A percentile compares a stretch with the other conserved stretches of the same genome.
These are phyloP conservation scores for Nakazawaea populi DNA, from an alignment of 805 yeast genomes.

Conservation along the genomic window DNA sequence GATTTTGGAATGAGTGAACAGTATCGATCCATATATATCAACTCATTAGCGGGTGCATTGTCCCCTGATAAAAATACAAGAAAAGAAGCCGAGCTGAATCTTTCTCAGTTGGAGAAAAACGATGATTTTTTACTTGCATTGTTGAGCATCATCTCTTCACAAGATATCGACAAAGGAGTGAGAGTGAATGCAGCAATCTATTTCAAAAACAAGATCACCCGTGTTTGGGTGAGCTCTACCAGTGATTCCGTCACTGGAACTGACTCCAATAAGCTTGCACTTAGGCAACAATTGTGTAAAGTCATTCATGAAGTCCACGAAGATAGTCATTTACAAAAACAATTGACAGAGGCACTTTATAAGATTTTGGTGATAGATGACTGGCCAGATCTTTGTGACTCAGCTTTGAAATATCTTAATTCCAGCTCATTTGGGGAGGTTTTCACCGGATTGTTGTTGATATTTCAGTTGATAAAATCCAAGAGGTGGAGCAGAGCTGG, in stretches of 20 bases:
- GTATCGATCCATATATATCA: background rate
- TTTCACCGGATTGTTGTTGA: slow-evolving; percentile 63
- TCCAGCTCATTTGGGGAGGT: slow-evolving; percentile 35
- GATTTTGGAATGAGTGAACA: background rate
- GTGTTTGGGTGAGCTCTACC: slow-evolving; percentile 49
- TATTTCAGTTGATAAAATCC: slow-evolving; percentile 63
- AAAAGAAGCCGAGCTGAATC: slow-evolving; percentile 36
- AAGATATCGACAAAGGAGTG: slow-evolving; percentile 37
- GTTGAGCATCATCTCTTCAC: slow-evolving; percentile 35
- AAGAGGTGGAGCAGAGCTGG: slow-evolving; percentile 65
- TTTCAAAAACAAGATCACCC: slow-evolving; percentile 67
- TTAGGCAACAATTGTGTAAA: slow-evolving; percentile 53
- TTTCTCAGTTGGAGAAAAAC: slow-evolving; percentile 33
- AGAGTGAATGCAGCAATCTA: slow-evolving; percentile 75
- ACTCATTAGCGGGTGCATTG: slow-evolving; percentile 23
- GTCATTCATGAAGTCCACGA: slow-evolving; percentile 45
- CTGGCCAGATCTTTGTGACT: slow-evolving; percentile 51
- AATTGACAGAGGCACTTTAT: slow-evolving; percentile 51
- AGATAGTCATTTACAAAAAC: slow-evolving; percentile 41
- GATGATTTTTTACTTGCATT: slow-evolving; percentile 40
- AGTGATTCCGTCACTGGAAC: background rate
- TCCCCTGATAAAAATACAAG: slow-evolving; percentile 38
- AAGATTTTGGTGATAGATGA: slow-evolving; percentile 42
- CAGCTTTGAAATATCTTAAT: slow-evolving; percentile 38
- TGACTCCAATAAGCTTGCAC: slow-evolving; percentile 16